Evolutionary conservation across 2,329 filamentous ascomycete genomes (phyloP), one percentile per base, ranked within the genome.

Genomic region (Monosporascus sp.): DNA sequence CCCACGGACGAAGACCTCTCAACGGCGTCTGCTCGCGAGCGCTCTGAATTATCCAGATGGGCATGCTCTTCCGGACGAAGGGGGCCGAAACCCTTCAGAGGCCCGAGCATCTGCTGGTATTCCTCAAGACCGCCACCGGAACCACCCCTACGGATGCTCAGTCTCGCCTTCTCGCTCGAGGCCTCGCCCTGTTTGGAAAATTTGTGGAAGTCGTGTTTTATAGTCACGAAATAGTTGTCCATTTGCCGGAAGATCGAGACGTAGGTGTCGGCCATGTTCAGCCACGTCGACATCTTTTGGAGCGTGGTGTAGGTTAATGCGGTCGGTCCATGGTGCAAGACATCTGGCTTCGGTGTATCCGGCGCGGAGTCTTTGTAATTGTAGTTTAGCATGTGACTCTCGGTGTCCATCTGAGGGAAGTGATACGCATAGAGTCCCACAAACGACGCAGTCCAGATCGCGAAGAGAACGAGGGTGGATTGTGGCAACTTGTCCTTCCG

Each of bases 401-500:
- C 70, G 1, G 73, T 74, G 60, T 90, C 87, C 83, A 90, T 88
- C 53, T 81, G 78, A 0, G 84, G 84, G 53, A 89, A 90, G 62
- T 85, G 81, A 45, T 77, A 74, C 11, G 81, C 82, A 64, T 89
- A 90, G 2, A 88, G 75, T 37, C 84, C 83, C 17, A 82, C 76
- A 60, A 88, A 86, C 0, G 81, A 80, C 1, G 86, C 84, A 11
- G 80, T 81, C 75, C 85, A 90, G 40, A 87, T 75, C 2, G 85
- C 80, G 62, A 88, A 89, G 3, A 82, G 77, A 3, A 86, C 78
- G 37, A 88, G 77, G 0, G 86, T 84, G 1, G 87, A 89, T 66
- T 89, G 81, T 1, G 85, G 82, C 2, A 88, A 71, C 52, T 80
- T 81, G 52, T 81, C 77, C 66, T 76, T 78, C 51, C 81, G 72